Evolutionary conservation across 2,329 filamentous ascomycete genomes (phyloP), one percentile per base, ranked within the genome.

Genomic region (Fusarium beomiforme): DNA sequence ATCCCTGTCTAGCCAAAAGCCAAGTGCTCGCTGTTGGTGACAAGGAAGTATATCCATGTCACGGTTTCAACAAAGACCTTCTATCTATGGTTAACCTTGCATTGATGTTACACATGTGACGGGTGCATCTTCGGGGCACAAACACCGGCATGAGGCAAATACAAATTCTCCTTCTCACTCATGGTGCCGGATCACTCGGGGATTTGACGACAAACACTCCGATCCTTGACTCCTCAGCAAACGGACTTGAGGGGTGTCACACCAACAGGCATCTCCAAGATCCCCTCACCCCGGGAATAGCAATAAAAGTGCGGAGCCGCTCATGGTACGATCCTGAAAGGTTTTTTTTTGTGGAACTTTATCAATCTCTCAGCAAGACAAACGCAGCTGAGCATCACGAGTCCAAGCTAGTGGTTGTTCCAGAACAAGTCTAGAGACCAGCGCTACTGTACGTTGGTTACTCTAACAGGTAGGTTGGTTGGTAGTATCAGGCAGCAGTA

Each of bases 401-500:
- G 8, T 29, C 8, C 11, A 9, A 29, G 29, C 39, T n/a, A 50
- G 46, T 41, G 37, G 21, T 41, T 41, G 36, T 63, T 43, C 65
- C 43, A 58, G 33, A 69, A 69, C 33, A 5, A 70, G 61, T 13
- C 31, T 54, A 67, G 13, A n/a, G 17, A 14, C 16, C 8, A 24
- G 24, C 39, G 23, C 47, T 58, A 50, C 53, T 59, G 29, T 23
- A 23, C 34, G 23, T 69, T 47, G 12, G 33, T 16, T 51, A 51
- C 47, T 51, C 16, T 17, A 37, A 6, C 17, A 33, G 44, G 50
- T 43, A 51, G 14, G 56, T 17, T 29, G 24, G 31, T 24, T 46
- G 14, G 41, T 66, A 46, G 61, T 53, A 69, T 59, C 65, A 70
- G 68, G 68, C 68, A 71, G 58, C 68, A 71, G 51, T 43, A 69